These are phyloP conservation scores for Luvunga scandens DNA, from an alignment of 345 rosid genomes.

Conservation along the genomic window DNA sequence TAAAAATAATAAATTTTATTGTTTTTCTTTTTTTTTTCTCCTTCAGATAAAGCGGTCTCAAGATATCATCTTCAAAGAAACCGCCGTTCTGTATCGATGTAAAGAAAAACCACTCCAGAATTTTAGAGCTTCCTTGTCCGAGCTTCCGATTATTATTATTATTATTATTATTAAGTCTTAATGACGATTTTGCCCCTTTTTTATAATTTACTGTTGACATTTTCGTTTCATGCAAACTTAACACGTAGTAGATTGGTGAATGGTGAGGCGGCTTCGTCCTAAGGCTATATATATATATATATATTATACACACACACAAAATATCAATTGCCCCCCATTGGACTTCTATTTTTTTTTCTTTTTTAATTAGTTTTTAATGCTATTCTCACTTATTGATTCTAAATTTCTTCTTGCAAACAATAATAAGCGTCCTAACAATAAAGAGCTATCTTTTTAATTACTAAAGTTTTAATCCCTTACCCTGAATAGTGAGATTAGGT, in stretches of 20 bases:
- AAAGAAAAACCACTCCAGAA: not conserved
- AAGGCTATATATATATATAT: too few relatives aligned
- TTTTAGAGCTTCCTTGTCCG: slow-evolving; percentile 16
- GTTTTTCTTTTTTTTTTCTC: not conserved
- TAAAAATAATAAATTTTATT: not conserved
- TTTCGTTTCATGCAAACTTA: slow-evolving; percentile 40
- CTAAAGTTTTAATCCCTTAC: not conserved
- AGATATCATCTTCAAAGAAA: slow-evolving; percentile 32
- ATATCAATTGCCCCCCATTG: too few relatives aligned
- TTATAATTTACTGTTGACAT: slow-evolving; percentile 27
- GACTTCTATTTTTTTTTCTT: not conserved
- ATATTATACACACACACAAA: too few relatives aligned
- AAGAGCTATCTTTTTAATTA: not conserved
- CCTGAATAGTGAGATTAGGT: slow-evolving; percentile 14
- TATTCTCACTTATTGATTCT: not conserved
- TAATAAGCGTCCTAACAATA: not conserved
- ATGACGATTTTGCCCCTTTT: slow-evolving; percentile 29
- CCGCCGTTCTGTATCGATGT: not conserved
- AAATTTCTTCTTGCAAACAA: not conserved
- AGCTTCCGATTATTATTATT: slow-evolving; percentile 1
- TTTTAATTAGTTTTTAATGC: too few relatives aligned
- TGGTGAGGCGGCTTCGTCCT: slow-evolving; percentile 29
- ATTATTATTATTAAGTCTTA: not conserved
- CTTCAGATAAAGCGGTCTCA: slow-evolving; percentile 55
- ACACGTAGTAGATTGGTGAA: slow-evolving; percentile 34